Conservation (phyloP, 371 early-diverging fungal genomes). For the Saksenaea oblongispora region DNA sequence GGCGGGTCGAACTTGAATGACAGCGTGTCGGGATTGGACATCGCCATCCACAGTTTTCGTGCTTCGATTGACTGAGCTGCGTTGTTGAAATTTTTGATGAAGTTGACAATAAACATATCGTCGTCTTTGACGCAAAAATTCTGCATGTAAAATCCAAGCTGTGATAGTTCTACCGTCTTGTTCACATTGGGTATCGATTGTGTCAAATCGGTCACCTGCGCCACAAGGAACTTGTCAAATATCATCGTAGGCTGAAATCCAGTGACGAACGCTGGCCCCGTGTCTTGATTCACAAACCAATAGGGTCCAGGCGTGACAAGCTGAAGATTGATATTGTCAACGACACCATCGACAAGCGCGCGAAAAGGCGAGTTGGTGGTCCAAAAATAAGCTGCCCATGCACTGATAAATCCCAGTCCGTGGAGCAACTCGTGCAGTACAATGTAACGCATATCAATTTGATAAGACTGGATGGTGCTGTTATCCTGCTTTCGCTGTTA, state of each 20-base stretch:
- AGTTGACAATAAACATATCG: slow-evolving; percentile 46
- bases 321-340: slow-evolving; percentile 35
- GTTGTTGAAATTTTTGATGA: slow-evolving; percentile 35
- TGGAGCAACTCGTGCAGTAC: slow-evolving; percentile 48
- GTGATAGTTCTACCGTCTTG: slow-evolving; percentile 14
- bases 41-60: slow-evolving; percentile 32
- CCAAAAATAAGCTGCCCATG: slow-evolving; percentile 55
- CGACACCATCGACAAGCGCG: slow-evolving; percentile 33
- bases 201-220: slow-evolving; percentile 15
- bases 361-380: slow-evolving; percentile 40
- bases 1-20: slow-evolving; percentile 34
- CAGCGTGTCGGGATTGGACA: slow-evolving; percentile 33
- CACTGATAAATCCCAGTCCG: slow-evolving; percentile 44
- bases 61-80: slow-evolving; percentile 36
- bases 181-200: slow-evolving; percentile 1
- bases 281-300: slow-evolving; percentile 36
- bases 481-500: too few species aligned
- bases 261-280: slow-evolving; percentile 43
- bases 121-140: slow-evolving; percentile 44
- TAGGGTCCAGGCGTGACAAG: slow-evolving; percentile 39
- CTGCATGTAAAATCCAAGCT: slow-evolving; percentile 41
- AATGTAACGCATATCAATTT: slow-evolving; percentile 43
- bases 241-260: slow-evolving; percentile 53
- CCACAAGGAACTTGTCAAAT: slow-evolving; percentile 47
- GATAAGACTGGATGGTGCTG: slow-evolving; percentile 25